Evolutionary conservation across 1,284 basidiomycete species (phyloP).

Genomic region (Pterula multifida): DNA sequence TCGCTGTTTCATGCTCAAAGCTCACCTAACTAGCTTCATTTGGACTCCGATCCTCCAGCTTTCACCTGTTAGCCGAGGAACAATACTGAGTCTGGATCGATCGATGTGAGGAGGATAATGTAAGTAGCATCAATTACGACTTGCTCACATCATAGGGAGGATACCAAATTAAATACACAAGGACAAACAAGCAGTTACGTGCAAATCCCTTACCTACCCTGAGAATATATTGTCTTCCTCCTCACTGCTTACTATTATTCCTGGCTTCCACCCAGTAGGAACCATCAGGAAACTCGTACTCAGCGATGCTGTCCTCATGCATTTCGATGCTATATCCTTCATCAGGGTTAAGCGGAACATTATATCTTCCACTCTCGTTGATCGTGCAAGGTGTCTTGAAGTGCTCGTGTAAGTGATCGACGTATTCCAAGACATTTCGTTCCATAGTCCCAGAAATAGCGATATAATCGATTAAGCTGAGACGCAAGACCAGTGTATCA

Average conservation of each 20-base stretch:
- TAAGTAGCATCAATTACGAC: too few species aligned
- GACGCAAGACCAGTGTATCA: constrained; percentile 11
- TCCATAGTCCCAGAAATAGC: constrained; percentile 86
- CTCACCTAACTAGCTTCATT: too few species aligned
- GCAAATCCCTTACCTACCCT: too few species aligned
- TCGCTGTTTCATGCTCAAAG: too few species aligned
- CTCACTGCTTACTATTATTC: constrained; percentile 4
- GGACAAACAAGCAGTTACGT: too few species aligned
- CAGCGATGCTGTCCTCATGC: constrained; percentile 55
- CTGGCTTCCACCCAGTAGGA: constrained; percentile 47
- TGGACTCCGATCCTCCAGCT: too few species aligned
- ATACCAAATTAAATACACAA: too few species aligned
- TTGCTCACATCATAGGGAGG: too few species aligned
- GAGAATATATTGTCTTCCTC: too few species aligned
- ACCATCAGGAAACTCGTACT: constrained; percentile 68
- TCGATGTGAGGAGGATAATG: too few species aligned
- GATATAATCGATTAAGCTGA: constrained; percentile 84
- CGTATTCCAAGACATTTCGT: constrained; percentile 83
- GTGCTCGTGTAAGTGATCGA: constrained; percentile 89
- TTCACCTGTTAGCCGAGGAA: too few species aligned
- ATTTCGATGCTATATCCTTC: constrained; percentile 81
- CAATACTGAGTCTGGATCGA: too few species aligned
- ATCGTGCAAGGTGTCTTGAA: constrained; percentile 86
- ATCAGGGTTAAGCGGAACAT: constrained; percentile 51
- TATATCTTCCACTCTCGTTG: constrained; percentile 78